Base-by-base conservation (phyloP, 2,329 filamentous ascomycete genomes). In the Xylariomycetidae sp. region DNA sequence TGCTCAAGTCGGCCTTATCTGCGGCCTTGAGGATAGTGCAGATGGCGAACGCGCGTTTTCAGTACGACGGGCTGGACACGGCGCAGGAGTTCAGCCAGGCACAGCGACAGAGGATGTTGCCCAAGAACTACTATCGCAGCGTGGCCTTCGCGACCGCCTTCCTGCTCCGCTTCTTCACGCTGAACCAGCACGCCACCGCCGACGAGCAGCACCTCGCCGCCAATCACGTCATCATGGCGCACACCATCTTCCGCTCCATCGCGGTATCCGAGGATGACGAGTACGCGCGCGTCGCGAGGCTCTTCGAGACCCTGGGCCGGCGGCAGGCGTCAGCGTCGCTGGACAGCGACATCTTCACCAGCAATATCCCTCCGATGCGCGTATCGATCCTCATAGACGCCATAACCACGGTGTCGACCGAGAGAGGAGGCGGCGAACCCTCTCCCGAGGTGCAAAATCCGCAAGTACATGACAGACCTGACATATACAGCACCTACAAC, bases 131-230 rank as follows among this genome's bases (percentile, higher is more conserved):
- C 27, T 55, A 44, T 36, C 40, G 44, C 16, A 45, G 44, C 8
- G 37, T 57, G 8, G 51, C 49, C 5, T 56, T 57, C 33, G 50
- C 53, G 12, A 52, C 51, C 9, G 50, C 53, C 9, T 56, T 56
- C 38, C 46, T 57, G 4, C 45, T 57, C n/a, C 40, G 45, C 13
- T 56, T 53, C 34, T 56, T 54, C 29, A 48, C 42, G 25, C 40
- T 49, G 12, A 50, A 51, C 33, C 42, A 37, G 22, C 31, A 30
- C 6, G 43, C 43, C 11, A 46, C 45, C n/a, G 25, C 37, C 17
- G 51, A 56, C 25, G 53, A 57, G 31, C 49, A 49, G 27, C 50
- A 55, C 20, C 17, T 49, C 12, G 53, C 51, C 6, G 50, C 50
- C 4, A 51, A 50, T 30, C 50, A 53, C 37, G 49, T 57, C 17